phyloP scores from a whole-genome alignment of 1,284 basidiomycete species.

The Grifola frondosa region DNA sequence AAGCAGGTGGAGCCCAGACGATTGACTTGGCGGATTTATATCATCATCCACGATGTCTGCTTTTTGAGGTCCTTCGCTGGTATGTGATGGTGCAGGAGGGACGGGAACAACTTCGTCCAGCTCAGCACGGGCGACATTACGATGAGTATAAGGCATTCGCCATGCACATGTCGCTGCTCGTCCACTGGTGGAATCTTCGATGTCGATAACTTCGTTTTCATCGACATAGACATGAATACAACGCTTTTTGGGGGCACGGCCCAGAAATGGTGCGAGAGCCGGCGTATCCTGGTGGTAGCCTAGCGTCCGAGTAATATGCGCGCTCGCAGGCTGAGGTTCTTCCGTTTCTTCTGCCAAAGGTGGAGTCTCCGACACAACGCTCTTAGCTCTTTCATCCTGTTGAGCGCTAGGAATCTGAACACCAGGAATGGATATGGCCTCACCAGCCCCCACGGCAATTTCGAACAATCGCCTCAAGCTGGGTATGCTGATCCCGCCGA shows the following conservation, averaged over 20 bases:
- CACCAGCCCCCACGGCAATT: conserved; percentile 56
- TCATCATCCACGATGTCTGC: not conserved
- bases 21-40: not conserved
- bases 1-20: conserved; percentile 9
- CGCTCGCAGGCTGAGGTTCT: conserved; percentile 20
- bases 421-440: conserved; percentile 4
- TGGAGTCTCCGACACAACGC: not conserved
- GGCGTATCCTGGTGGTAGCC: conserved; percentile 71
- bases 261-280: conserved; percentile 69
- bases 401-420: too few species aligned
- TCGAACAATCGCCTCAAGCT: conserved; percentile 67
- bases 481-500: conserved; percentile 55
- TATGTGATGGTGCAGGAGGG: not conserved
- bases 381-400: too few species aligned
- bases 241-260: conserved; percentile 54
- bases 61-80: conserved; percentile 1
- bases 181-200: conserved; percentile 29
- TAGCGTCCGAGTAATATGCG: conserved; percentile 57
- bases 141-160: conserved; percentile 45
- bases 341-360: conserved; percentile 4
- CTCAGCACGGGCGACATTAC: conserved; percentile 42
- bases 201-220: conserved; percentile 45
- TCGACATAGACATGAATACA: conserved; percentile 54
- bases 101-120: conserved; percentile 28
- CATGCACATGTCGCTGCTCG: conserved; percentile 23